Conservation (phyloP, 306 rosid species). For the Quercus gilva region DNA sequence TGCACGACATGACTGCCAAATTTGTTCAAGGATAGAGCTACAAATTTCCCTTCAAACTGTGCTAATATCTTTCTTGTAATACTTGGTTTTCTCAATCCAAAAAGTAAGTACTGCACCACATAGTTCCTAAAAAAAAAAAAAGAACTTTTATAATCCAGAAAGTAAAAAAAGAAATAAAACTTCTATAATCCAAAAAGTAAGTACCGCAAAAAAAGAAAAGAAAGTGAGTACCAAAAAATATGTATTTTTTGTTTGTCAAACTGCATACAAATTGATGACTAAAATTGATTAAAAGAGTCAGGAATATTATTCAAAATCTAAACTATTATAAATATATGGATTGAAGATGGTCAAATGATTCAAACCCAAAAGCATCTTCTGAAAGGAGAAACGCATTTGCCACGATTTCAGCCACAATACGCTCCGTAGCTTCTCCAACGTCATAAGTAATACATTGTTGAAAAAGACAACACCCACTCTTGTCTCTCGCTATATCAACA, state of each 20-base stretch:
- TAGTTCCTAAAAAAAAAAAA: constrained; percentile 36
- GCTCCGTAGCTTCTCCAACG: neutral
- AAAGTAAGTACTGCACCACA: constrained; percentile 34
- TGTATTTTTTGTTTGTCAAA: too few relatives aligned
- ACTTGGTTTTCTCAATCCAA: neutral
- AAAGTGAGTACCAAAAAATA: too few relatives aligned
- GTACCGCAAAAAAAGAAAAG: too few relatives aligned
- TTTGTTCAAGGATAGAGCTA: constrained; percentile 33
- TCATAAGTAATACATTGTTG: constrained; percentile 19
- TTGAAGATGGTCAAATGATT: neutral
- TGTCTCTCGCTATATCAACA: constrained; percentile 23
- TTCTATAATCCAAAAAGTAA: too few relatives aligned
- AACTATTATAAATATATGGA: neutral
- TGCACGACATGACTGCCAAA: constrained; percentile 51
- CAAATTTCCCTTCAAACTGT: constrained; percentile 10
- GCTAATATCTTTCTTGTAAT: neutral
- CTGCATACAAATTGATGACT: too few relatives aligned
- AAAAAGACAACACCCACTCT: constrained; percentile 27
- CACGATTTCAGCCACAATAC: constrained; percentile 3
- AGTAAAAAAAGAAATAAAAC: neutral
- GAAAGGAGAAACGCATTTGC: constrained; percentile 23
- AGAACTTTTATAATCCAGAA: neutral
- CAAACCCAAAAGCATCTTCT: constrained; percentile 39
- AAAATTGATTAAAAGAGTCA: too few relatives aligned
- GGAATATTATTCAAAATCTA: neutral